Percentiles rank a stretch among this genome's conserved stretches.
Evolutionary conservation across 768 basidiomycete genomes (phyloP).

Genomic region (Mycena capillaripes): DNA sequence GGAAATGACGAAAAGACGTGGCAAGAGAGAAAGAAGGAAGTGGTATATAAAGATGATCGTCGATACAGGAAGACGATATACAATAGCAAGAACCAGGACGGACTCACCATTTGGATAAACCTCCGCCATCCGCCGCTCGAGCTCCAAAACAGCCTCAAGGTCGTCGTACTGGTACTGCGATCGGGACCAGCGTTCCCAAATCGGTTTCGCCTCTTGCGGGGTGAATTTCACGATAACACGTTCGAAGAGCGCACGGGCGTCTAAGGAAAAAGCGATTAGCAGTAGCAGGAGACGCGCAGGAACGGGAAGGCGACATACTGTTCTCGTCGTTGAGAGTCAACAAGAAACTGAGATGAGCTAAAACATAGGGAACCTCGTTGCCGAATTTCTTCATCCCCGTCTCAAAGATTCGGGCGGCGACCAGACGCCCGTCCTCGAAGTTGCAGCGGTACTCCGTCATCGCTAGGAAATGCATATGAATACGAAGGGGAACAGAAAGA

Average conservation of each 20-base stretch:
- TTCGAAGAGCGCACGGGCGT: constrained; percentile 97
- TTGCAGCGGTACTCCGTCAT: constrained; percentile 93
- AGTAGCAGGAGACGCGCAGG: constrained; percentile 26
- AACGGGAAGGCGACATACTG: constrained; percentile 66
- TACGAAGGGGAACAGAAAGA: constrained; percentile 5
- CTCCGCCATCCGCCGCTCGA: constrained; percentile 91
- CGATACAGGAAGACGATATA: constrained; percentile 10
- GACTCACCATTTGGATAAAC: constrained; percentile 85
- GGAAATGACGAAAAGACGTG: neutral
- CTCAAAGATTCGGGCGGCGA: constrained; percentile 94
- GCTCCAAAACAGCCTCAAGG: constrained; percentile 86
- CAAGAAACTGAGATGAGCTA: constrained; percentile 92
- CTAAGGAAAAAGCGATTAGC: constrained; percentile 54
- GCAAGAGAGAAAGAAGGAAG: neutral
- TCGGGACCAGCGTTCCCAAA: constrained; percentile 97
- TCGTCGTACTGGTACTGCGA: constrained; percentile 98
- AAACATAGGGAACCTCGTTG: constrained; percentile 87
- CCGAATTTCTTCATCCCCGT: constrained; percentile 89
- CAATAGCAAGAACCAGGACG: neutral
- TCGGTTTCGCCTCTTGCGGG: constrained; percentile 81
- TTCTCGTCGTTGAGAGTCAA: constrained; percentile 96
- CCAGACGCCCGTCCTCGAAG: constrained; percentile 72
- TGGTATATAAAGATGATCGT: constrained; percentile 1
- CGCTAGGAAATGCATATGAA: constrained; percentile 60
- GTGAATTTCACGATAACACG: constrained; percentile 85